phyloP scores from a whole-genome alignment of 1,139 yeast species.

The Suhomyces atakaporum region DNA sequence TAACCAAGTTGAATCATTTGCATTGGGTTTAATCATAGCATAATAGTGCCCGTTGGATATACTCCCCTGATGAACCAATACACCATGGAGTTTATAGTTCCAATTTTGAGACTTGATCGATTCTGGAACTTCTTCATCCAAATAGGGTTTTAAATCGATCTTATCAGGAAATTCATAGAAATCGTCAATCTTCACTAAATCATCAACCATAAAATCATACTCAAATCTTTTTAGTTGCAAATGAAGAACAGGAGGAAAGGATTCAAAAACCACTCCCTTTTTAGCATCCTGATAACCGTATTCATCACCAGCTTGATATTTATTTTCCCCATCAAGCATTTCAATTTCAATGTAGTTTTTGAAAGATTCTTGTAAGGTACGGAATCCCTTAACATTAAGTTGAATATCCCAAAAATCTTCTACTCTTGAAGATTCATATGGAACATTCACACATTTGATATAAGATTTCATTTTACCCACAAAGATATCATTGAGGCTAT shows the following conservation, averaged over 20 bases:
- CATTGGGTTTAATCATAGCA: slow-evolving; percentile 83
- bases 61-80: slow-evolving; percentile 93
- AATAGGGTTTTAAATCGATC: slow-evolving; percentile 77
- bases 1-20: slow-evolving; percentile 69
- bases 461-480: slow-evolving; percentile 97
- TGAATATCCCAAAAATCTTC: slow-evolving; percentile 99
- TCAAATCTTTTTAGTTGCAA: slow-evolving; percentile 92
- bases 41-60: slow-evolving; percentile 95
- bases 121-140: slow-evolving; percentile 58
- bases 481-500: slow-evolving; percentile 74
- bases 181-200: slow-evolving; percentile 88
- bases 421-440: slow-evolving; percentile 85
- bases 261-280: slow-evolving; percentile 90
- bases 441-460: slow-evolving; percentile 91
- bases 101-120: slow-evolving; percentile 59
- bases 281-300: slow-evolving; percentile 92
- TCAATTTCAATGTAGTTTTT: slow-evolving; percentile 87
- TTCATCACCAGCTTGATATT: slow-evolving; percentile 87
- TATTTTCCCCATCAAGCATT: slow-evolving; percentile 90
- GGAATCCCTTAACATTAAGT: slow-evolving; percentile 84
- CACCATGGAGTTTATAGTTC: slow-evolving; percentile 86
- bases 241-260: slow-evolving; percentile 91
- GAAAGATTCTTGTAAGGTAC: slow-evolving; percentile 72
- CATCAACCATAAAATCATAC: slow-evolving; percentile 88
- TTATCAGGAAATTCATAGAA: slow-evolving; percentile 86